Evolutionary conservation across 2,329 filamentous ascomycete genomes (phyloP), one percentile per base, ranked within the genome.

Genomic region (Domatiomyces globalis): DNA sequence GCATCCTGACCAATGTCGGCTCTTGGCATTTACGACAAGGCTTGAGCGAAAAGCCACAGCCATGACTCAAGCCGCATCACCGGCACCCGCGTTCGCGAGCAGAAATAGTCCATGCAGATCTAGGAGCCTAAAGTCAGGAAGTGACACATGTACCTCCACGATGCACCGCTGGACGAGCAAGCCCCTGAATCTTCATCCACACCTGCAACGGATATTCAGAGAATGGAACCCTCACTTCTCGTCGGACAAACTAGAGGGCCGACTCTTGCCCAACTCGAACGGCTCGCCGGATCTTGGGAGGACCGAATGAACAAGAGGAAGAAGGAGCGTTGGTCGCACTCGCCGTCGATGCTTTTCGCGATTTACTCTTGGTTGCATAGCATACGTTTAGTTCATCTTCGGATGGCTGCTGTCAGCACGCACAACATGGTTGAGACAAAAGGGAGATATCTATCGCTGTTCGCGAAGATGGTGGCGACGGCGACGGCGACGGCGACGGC

Each of bases 1-100:
- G 50, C 54, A 4, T 15, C 33, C 25, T 46, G 44, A 46, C 20
- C 47, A 50, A 45, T 43, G 19, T 49, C 27, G 49, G 10, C 29
- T n/a, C 15, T 25, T 33, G 18, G 36, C 33, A 15, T 39, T 5
- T 33, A 33, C 29, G 29, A 4, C 19, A 45, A 18, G 25, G 5
- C 9, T 20, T 27, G 43, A 45, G 4, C 22, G 22, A 18, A 5
- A 10, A 27, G 9, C 7, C 4, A n/a, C 12, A 12, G n/a, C 19
- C n/a, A 27, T 8, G 10, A 45, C 10, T 45, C 43, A 22, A 45
- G 43, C n/a, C 9, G 33, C 9, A 39, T 7, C 1, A 15, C 15
- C 15, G 33, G 8, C 9, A 15, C 12, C 33, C 5, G 4, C 33
- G 10, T 39, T 39, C 4, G 10, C 15, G 10, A 39, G 10, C 22